Base-by-base conservation (phyloP, 2,329 filamentous ascomycete genomes). In the Arthrobotrys sphaeroides region DNA sequence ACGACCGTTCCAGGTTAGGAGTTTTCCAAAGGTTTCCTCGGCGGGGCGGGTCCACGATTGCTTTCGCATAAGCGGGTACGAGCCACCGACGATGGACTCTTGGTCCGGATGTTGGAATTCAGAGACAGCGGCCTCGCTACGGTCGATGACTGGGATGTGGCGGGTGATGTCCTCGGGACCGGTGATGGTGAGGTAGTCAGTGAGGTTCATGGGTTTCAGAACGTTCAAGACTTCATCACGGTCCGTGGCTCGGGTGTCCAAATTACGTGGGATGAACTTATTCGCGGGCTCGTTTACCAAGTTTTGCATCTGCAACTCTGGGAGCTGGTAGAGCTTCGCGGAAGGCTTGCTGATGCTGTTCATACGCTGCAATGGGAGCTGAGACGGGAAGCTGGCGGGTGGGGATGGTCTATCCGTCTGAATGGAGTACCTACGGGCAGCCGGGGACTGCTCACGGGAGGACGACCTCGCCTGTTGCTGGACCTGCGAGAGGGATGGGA, bases 21-120 rank as follows among this genome's bases (percentile, higher is more conserved):
- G 43, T 13, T 69, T 69, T 47, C 60, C 57, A 31, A 76, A 76
- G 5, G 73, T 42, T 40, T 76, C 73, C 55, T 76, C 70, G 47
- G 59, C 64, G 2, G 73, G 73, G 24, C 73, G 64, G 18, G 65
- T 69, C 65, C 57, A 76, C 16, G 64, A 31, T 12, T 69, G 73
- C 73, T 76, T 76, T 69, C 62, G 64, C 73, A 76, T 76, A 13
- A 76, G 47, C n/a, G 73, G 73, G 18, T 69, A 69, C 10, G 73
- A 64, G 26, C 57, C 28, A 6, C 65, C 73, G 18, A 51, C 51
- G n/a, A 76, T 33, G 51, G 73, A 76, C 22, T 64, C 57, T 16
- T 31, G 64, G 38, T 76, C 73, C 26, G 73, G 73, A 31, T 76
- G 73, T 36, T 76, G 73, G 59, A 70, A 76, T 57, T 76, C 73